Evolutionary conservation across 495 filamentous ascomycete genomes (phyloP), one percentile per base, ranked within the genome.

Genomic region (Penicillium robsamsonii): DNA sequence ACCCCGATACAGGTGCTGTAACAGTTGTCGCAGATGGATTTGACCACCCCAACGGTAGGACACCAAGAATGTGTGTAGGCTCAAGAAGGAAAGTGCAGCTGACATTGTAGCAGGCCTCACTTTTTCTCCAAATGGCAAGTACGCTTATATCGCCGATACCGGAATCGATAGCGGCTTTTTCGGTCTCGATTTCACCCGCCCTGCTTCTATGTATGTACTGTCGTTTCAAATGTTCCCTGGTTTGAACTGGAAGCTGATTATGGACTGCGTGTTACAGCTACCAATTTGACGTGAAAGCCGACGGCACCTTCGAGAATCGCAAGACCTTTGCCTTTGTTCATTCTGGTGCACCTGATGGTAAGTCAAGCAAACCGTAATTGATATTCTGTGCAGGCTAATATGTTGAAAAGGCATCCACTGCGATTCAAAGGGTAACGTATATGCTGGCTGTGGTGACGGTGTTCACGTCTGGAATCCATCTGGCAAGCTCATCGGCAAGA

Each of bases 401-500:
- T 12, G 1, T 55, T 11, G 2, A 5, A 35, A 17, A 65, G 76
- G 81, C 5, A 64, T 79, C 27, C 69, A 79, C 31, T 76, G 71
- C 53, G 77, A 79, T 50, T 60, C 60, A 1, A 47, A 58, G 46
- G 76, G 77, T 2, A 77, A 79, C 29, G 72, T 79, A 3, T 79
- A 79, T 50, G 61, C 70, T 4, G 76, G 71, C 2, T 79, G 75
- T 58, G 72, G 70, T 5, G 77, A 79, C 35, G 76, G 76, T 2
- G 61, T 79, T 18, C 72, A 77, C 13, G 67, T 79, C 10, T 76
- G 74, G 70, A 71, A 71, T 42, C 59, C 58, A 2, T 70, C 64
- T 5, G 75, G 72, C 18, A 73, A 65, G 56, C 58, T 78, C 43
- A 64, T 78, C 38, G 75, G 75, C 13, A 85, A 84, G 68, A 81